Conservation (phyloP, 163 green algal genomes). For the Scenedesmus sp. region DNA sequence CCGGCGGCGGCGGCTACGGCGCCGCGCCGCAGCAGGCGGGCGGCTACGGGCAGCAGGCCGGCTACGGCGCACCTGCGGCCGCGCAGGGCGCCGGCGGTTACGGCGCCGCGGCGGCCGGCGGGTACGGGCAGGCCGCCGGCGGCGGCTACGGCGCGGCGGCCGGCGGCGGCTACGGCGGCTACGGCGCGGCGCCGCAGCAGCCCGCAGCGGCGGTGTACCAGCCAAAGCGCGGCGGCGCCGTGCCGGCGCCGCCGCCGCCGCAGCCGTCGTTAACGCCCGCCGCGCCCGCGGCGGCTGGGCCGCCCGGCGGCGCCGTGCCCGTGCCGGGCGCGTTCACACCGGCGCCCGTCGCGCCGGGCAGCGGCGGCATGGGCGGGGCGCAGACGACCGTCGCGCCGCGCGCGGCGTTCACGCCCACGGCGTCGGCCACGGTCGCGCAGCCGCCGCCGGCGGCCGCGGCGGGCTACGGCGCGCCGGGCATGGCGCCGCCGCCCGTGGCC, state of each 20-base stretch:
- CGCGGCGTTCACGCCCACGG: constrained; percentile 30
- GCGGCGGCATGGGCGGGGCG: neutral
- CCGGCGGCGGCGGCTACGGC: constrained; percentile 45
- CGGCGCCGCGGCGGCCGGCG: constrained; percentile 3
- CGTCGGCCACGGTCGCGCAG: constrained; percentile 36
- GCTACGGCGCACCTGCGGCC: no score
- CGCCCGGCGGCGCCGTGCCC: neutral
- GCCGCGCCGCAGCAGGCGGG: neutral
- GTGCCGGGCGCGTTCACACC: neutral
- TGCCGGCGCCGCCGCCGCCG: neutral
- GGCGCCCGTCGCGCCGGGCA: neutral
- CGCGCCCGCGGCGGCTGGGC: neutral
- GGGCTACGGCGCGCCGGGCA: constrained; percentile 30
- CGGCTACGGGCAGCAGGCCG: constrained; percentile 38
- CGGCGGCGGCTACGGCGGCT: constrained; percentile 10
- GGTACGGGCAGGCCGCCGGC: constrained; percentile 7
- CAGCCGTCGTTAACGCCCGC: constrained; percentile 33
- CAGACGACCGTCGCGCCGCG: constrained; percentile 1
- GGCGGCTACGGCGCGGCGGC: neutral
- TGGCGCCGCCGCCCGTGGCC: no score
- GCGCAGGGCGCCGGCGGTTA: no score
- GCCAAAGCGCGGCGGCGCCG: constrained; percentile 17
- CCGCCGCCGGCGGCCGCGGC: constrained; percentile 3
- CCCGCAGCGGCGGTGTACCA: constrained; percentile 47
- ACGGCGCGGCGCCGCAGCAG: constrained; percentile 21